Evolutionary conservation across 768 basidiomycete species (phyloP), one percentile per base, ranked within the genome.

Genomic region (Boletus bicolor): DNA sequence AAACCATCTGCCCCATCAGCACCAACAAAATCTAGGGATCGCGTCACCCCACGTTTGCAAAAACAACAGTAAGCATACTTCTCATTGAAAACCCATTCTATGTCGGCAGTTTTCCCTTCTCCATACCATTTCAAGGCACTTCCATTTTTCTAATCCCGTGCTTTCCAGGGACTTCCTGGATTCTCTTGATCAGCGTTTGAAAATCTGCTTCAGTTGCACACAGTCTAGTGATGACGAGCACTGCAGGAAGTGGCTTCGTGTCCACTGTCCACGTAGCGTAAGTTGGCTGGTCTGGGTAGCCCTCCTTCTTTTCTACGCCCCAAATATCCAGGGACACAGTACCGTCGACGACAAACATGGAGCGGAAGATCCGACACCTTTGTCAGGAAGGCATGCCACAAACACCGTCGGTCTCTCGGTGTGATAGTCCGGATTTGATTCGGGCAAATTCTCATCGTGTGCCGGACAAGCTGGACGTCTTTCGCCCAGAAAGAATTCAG

Each of bases 1-100:
- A 8, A 47, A 12, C 19, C 5, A 26, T 28, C 9, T 0, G 15
- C 41, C 41, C 5, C 26, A 4, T 49, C 11, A 38, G 5, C 30
- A 49, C 56, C 56, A 49, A 19, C n/a, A 56, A 32, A 57, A 56
- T 42, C 54, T 37, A 41, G n/a, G 19, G 8, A 21, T 14, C 9
- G 4, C 41, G 19, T 57, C 44, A 42, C 10, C 26, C 2, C 3
- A 26, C 12, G 8, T 30, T 42, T 34, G 15, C 15, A 37, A 42
- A 32, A 7, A 28, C 15, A 12, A 34, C 7, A 5, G n/a, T 32
- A 8, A n/a, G 36, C 7, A 21, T 41, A 77, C 79, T 72, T 77
- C 61, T 83, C 81, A 47, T 81, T 82, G 49, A 74, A 74, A 26
- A 69, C 48, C 79, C 80, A 82, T 19, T 68, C 64, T 12, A 80